Evolutionary conservation across 2,329 filamentous ascomycete species (phyloP).

Genomic region (Epichloe hybrida): DNA sequence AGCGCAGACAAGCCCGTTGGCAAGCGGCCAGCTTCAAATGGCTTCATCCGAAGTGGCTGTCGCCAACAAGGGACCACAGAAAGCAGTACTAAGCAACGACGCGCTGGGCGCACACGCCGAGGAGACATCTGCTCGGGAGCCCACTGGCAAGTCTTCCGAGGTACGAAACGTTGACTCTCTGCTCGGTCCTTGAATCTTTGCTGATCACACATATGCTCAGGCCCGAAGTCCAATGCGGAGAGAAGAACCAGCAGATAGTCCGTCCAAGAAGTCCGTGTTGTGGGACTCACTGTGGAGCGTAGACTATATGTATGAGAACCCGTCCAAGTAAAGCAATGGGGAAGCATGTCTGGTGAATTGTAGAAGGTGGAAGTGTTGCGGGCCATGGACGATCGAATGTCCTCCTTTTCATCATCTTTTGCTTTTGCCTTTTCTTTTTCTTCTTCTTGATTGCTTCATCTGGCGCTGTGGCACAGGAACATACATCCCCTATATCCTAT

Average conservation of each 20-base stretch:
- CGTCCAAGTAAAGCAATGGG: constrained; percentile 11
- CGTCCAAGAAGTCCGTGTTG: constrained; percentile 39
- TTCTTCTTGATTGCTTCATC: background rate
- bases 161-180: constrained; percentile 41
- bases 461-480: background rate
- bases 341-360: background rate
- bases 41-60: constrained; percentile 6
- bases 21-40: constrained; percentile 11
- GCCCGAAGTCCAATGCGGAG: constrained; percentile 19
- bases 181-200: constrained; percentile 29
- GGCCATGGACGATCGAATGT: too few relatives aligned
- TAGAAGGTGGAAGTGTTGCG: too few relatives aligned
- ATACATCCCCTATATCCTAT: background rate
- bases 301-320: constrained; percentile 41
- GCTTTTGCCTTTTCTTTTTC: background rate
- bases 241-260: constrained; percentile 26
- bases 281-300: constrained; percentile 51
- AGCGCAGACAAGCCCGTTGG: constrained; percentile 19
- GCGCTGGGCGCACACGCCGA: constrained; percentile 12
- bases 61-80: background rate
- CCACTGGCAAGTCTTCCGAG: constrained; percentile 25
- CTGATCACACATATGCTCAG: constrained; percentile 11
- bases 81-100: constrained; percentile 1
- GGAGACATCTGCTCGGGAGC: constrained; percentile 13
- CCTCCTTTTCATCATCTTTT: background rate